Conservation (phyloP, 805 yeast species). For the Kuraishia piskuri region DNA sequence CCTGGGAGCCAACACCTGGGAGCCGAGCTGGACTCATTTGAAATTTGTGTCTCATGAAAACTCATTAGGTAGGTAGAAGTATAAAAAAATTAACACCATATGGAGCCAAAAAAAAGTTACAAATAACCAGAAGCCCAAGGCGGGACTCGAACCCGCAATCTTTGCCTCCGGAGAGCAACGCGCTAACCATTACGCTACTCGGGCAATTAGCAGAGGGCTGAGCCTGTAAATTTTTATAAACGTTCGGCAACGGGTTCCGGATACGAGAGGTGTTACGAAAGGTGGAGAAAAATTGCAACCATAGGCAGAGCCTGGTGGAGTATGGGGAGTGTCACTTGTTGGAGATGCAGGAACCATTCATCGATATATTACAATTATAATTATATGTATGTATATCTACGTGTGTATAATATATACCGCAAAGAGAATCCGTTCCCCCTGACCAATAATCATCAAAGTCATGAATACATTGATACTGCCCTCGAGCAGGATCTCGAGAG, state of each 20-base stretch:
- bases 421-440: no score
- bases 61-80: background rate
- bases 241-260: background rate
- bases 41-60: no score
- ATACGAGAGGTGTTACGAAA: background rate
- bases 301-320: background rate
- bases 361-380: no score
- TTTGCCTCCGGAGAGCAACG: constrained; percentile 62
- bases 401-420: no score
- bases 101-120: background rate
- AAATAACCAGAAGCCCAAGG: constrained; percentile 37
- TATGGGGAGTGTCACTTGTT: background rate
- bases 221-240: constrained; percentile 1
- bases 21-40: no score
- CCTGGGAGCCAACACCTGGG: no score
- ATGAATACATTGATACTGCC: background rate
- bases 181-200: constrained; percentile 73
- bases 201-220: constrained; percentile 27
- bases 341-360: no score
- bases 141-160: constrained; percentile 80
- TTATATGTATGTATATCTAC: no score
- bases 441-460: no score
- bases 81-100: background rate
- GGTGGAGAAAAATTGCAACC: background rate
- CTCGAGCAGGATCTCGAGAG: background rate